Conservation (phyloP, 2,329 filamentous ascomycete species). For the Pleomassaria siparia region DNA sequence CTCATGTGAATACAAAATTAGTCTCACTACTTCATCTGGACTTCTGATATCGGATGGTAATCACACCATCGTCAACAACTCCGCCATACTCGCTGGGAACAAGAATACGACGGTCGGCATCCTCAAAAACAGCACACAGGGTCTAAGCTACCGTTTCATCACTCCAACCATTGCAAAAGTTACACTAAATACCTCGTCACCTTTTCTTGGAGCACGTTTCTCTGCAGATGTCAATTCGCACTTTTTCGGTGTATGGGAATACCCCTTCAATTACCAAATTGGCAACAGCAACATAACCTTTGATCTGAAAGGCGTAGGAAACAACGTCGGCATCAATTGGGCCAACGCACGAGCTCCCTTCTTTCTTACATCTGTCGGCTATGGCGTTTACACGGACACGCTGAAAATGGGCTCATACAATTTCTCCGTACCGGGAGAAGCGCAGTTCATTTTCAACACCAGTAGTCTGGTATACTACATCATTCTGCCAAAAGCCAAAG, state of each 20-base stretch:
- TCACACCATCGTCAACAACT: constrained; percentile 19
- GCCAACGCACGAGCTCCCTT: constrained; percentile 36
- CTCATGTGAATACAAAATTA: constrained; percentile 13
- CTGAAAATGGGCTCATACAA: constrained; percentile 34
- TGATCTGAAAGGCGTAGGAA: constrained; percentile 31
- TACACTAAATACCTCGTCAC: constrained; percentile 18
- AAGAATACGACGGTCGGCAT: constrained; percentile 16
- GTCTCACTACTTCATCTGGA: constrained; percentile 11
- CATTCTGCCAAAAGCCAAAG: constrained; percentile 19
- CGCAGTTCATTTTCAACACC: constrained; percentile 34
- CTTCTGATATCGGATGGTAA: constrained; percentile 20
- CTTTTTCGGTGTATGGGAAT: constrained; percentile 32
- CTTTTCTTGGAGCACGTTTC: constrained; percentile 25
- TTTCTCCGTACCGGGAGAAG: constrained; percentile 24
- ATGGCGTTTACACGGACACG: constrained; percentile 15
- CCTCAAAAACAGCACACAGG: constrained; percentile 13
- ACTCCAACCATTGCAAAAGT: constrained; percentile 25
- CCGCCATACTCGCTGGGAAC: constrained; percentile 17
- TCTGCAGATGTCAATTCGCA: constrained; percentile 8
- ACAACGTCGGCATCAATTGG: constrained; percentile 38
- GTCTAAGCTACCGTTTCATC: constrained; percentile 18
- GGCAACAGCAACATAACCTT: constrained; percentile 24
- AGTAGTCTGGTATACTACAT: constrained; percentile 35
- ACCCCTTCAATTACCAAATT: constrained; percentile 25
- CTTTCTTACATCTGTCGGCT: constrained; percentile 17